Conservation (phyloP, 2,329 filamentous ascomycete genomes). For the Aspergillus terreus region DNA sequence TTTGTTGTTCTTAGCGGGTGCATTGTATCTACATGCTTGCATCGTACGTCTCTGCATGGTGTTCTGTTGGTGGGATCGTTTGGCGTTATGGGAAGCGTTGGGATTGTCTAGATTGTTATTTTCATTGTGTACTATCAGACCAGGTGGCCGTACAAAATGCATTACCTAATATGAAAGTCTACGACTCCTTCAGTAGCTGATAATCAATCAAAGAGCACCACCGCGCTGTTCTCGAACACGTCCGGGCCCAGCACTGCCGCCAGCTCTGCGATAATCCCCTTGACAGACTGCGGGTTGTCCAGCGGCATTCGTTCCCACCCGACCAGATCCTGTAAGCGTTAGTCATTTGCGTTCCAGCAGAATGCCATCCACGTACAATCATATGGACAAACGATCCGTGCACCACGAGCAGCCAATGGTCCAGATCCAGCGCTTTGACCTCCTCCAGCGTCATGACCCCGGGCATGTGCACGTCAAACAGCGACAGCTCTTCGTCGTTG, state of each 20-base stretch:
- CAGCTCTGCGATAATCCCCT: slow-evolving; percentile 46
- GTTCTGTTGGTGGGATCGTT: no score
- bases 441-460: slow-evolving; percentile 43
- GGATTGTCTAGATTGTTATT: background rate
- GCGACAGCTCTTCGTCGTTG: slow-evolving; percentile 40
- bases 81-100: background rate
- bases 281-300: slow-evolving; percentile 41
- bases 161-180: background rate
- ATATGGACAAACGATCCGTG: slow-evolving; percentile 41
- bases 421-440: slow-evolving; percentile 40
- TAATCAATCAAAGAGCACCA: slow-evolving; percentile 35
- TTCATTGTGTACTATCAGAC: background rate
- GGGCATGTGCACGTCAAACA: slow-evolving; percentile 46
- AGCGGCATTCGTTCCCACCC: slow-evolving; percentile 45
- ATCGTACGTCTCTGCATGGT: no score
- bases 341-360: background rate
- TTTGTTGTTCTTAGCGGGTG: background rate
- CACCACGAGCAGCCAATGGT: slow-evolving; percentile 43
- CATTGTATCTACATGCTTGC: no score
- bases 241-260: slow-evolving; percentile 43
- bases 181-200: background rate
- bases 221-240: slow-evolving; percentile 39
- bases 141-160: no score
- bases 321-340: slow-evolving; percentile 37
- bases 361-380: slow-evolving; percentile 29